Evolutionary conservation across 371 early-diverging fungal genomes (phyloP), one percentile per base, ranked within the genome.

Genomic region (Mortierella polycephala): DNA sequence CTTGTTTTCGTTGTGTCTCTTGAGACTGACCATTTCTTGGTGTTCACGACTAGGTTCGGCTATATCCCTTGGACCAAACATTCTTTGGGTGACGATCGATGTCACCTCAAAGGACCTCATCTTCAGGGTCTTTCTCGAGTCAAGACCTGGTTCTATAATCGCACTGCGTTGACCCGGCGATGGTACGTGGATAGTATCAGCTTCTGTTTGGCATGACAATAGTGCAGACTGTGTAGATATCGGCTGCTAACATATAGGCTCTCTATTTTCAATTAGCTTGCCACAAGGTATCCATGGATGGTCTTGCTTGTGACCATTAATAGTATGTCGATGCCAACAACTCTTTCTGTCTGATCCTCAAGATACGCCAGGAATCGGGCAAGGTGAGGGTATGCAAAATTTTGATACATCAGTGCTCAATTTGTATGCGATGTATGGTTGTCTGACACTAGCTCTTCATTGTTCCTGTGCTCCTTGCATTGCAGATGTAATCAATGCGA

Each of bases 121-220:
- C 16, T 74, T 69, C 7, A 64, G 39, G 30, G 75, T 74, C 45
- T 63, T 55, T 18, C 52, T 70, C 4, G 71, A 71, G 70, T 69
- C 45, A 59, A 70, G 62, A 70, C 76, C 1, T 70, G 76, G 76
- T 39, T 63, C 21, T 18, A 66, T 60, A 57, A 61, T 0, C 51
- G 71, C 2, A 64, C 63, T 5, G 67, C 54, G 2, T 49, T 75
- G 0, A 60, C 64, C 64, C 10, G 71, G 64, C 14, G 71, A 75
- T 60, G 76, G 75, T 75, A 55, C 42, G 53, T 37, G 16, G 42
- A 40, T 40, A 6, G 7, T 10, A 8, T 54, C 7, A 54, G 21
- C 37, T 37, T 11, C 30, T 30, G 30, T 30, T 30, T 30, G 30
- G 30, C 30, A 4, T 30, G 40, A 42, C 3, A 14, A 13, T 13